These are phyloP conservation scores for Cladophialophora carrionii DNA, from an alignment of 2,329 filamentous ascomycete species.

Conservation along the genomic window DNA sequence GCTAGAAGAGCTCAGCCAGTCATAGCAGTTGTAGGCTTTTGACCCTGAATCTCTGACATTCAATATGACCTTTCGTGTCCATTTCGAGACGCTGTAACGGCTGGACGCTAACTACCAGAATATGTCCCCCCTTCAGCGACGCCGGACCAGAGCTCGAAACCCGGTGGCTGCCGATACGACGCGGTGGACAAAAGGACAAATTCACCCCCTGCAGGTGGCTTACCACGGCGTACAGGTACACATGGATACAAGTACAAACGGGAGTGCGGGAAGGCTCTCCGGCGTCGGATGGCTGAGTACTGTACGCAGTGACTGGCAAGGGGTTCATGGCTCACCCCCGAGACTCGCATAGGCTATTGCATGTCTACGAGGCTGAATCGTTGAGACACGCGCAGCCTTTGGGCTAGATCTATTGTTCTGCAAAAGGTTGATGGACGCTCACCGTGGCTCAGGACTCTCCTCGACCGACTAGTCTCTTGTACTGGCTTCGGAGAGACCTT, in stretches of 20 bases:
- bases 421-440: neutral
- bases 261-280: neutral
- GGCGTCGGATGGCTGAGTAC: neutral
- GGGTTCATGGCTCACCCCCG: neutral
- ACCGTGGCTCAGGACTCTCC: neutral
- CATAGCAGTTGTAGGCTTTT: neutral
- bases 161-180: conserved; percentile 12
- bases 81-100: neutral
- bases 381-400: neutral
- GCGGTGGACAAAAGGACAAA: conserved; percentile 7
- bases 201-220: conserved; percentile 2
- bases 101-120: neutral
- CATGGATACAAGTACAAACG: too few species aligned
- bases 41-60: neutral
- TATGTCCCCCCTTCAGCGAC: neutral
- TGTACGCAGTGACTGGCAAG: neutral
- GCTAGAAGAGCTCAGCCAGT: neutral
- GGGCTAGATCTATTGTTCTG: neutral
- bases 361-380: neutral
- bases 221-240: neutral
- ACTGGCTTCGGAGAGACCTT: neutral
- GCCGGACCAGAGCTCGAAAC: neutral
- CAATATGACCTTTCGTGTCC: neutral
- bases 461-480: neutral
- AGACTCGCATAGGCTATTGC: neutral